Evolutionary conservation across 208 protist species (phyloP), one percentile per base, ranked within the genome.

Genomic region (Acanthamoeba divionensis): DNA sequence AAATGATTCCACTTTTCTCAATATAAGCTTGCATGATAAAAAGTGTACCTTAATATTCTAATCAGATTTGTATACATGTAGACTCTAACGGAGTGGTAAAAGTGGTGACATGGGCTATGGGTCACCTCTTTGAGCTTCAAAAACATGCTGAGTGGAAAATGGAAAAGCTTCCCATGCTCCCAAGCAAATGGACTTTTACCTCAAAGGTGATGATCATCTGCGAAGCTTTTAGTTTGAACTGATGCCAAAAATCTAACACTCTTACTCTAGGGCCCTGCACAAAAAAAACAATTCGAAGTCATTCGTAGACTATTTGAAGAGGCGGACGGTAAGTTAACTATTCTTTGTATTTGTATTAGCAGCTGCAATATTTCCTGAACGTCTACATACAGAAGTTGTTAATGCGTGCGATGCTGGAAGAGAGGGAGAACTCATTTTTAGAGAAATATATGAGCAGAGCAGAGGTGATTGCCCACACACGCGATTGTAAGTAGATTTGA

Each of bases 381-480:
- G 41, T 18, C 21, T 67, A 60, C 15, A 12, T 63, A 3, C 38
- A 88, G 80, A 88, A 24, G 55, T 88, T 33, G 57, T 88, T 9
- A 88, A 88, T 21, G 80, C 80, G 2, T 88, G 80, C 38, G 80
- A 88, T 29, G 80, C 80, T 18, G 80, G 80, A 71, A 54, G 80
- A 26, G 80, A 88, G 38, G 80, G 80, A 83, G 80, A 88, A 29
- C 80, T 88, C 57, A 88, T 88, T 44, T 88, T 88, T 47, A 26
- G 80, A 15, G 57, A 55, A 26, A 54, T 88, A 18, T 88, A 52
- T 21, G 55, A 88, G 15, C 52, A 88, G 44, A 33, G 57, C 38
- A 54, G 31, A 7, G 13, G 26, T 0, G 38, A 47, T 24, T 36
- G 29, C n/a, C 80, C 80, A 10, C 50, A 73, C n/a, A 88, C 66